Evolutionary conservation across 176 grass and related monocot genomes (phyloP).

Genomic region (Eragrostis curvula): DNA sequence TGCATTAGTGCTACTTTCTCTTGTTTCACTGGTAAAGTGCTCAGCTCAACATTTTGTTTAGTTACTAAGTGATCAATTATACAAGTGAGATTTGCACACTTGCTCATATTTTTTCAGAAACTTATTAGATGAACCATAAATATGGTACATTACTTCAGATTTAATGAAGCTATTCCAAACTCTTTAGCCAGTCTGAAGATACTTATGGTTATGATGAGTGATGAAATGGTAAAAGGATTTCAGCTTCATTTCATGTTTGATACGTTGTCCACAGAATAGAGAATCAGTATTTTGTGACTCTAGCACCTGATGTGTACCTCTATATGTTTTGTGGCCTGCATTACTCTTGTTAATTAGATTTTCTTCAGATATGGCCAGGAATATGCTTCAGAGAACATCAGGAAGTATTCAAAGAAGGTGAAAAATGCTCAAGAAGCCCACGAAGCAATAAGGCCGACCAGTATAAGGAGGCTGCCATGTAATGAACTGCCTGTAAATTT

Average conservation of each 20-base stretch:
- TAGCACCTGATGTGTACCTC: slow-evolving; percentile 18
- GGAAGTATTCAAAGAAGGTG: slow-evolving; percentile 87
- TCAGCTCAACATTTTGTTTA: slow-evolving; percentile 11
- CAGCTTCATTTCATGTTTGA: slow-evolving; percentile 20
- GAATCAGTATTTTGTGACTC: slow-evolving; percentile 25
- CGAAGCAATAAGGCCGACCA: slow-evolving; percentile 97
- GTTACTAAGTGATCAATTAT: slow-evolving; percentile 25
- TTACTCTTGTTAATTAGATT: slow-evolving; percentile 41
- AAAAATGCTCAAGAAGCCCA: slow-evolving; percentile 99
- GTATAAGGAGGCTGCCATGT: slow-evolving; percentile 96
- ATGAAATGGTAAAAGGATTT: slow-evolving; percentile 28
- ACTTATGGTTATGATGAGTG: neutral
- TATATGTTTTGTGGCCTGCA: slow-evolving; percentile 4
- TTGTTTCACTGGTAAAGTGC: slow-evolving; percentile 18
- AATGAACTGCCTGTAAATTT: slow-evolving; percentile 47
- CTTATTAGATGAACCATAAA: slow-evolving; percentile 10
- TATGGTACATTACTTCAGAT: slow-evolving; percentile 15
- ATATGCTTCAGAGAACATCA: slow-evolving; percentile 64
- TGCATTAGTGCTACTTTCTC: slow-evolving; percentile 22
- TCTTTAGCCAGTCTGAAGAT: slow-evolving; percentile 10
- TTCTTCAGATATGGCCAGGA: slow-evolving; percentile 74
- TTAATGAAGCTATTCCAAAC: neutral
- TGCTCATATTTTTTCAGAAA: neutral
- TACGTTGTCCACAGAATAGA: slow-evolving; percentile 5
- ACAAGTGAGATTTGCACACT: neutral